A percentile compares a stretch with the other conserved stretches of the same genome.
Evolutionary conservation across 805 yeast species (phyloP).

Genomic region (Nakazawaea wyomingensis): DNA sequence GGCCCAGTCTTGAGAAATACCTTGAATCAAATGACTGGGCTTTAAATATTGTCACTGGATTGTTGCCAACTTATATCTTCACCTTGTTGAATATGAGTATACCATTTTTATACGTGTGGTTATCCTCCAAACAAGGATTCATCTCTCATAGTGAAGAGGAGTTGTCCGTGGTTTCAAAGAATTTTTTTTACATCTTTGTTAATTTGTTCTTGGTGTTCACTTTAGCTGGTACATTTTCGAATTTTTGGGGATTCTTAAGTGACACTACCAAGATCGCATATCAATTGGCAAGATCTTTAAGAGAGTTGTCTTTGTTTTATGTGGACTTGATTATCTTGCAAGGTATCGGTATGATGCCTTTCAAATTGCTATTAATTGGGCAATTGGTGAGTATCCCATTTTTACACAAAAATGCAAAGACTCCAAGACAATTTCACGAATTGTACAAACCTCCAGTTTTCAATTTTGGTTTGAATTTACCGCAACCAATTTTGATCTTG

Average conservation of each 20-base stretch:
- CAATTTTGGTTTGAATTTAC: slow-evolving; percentile 67
- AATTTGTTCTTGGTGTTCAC: slow-evolving; percentile 58
- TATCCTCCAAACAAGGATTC: slow-evolving; percentile 81
- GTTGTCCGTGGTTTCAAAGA: slow-evolving; percentile 81
- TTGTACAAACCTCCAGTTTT: slow-evolving; percentile 85
- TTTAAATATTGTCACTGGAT: slow-evolving; percentile 74
- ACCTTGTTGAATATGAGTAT: slow-evolving; percentile 76
- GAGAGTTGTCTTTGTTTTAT: slow-evolving; percentile 47
- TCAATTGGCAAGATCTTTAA: slow-evolving; percentile 47
- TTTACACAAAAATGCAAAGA: slow-evolving; percentile 57
- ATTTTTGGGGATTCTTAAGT: slow-evolving; percentile 50
- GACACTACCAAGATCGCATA: slow-evolving; percentile 58
- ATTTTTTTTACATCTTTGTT: slow-evolving; percentile 69
- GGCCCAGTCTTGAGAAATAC: slow-evolving; percentile 76
- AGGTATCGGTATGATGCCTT: slow-evolving; percentile 62
- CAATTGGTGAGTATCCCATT: slow-evolving; percentile 71
- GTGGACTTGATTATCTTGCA: slow-evolving; percentile 63
- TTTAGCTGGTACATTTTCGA: slow-evolving; percentile 56
- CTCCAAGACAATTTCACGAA: slow-evolving; percentile 76
- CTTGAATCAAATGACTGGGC: slow-evolving; percentile 66
- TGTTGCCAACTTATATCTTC: slow-evolving; percentile 87
- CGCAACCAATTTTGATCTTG: slow-evolving; percentile 56
- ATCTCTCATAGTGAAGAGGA: slow-evolving; percentile 93
- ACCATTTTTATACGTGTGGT: slow-evolving; percentile 82
- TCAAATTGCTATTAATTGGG: slow-evolving; percentile 63